Conservation (phyloP, 75 land plant genomes). For the Larix kaempferi region DNA sequence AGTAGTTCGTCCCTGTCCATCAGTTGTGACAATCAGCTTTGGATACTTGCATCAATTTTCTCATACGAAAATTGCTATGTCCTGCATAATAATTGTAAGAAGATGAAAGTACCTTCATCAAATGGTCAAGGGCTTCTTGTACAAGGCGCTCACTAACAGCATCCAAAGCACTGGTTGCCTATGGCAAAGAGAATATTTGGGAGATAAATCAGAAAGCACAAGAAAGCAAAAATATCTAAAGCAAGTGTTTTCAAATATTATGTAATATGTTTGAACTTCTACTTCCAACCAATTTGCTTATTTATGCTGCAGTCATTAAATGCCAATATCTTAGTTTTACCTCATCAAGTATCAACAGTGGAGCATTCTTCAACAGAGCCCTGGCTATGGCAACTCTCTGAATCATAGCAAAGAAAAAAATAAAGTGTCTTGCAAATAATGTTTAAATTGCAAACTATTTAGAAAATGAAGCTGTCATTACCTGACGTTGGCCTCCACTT, state of each 20-base stretch:
- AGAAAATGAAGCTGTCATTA: slow-evolving; percentile 14
- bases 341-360: slow-evolving; percentile 95
- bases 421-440: background rate
- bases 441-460: background rate
- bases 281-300: background rate
- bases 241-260: background rate
- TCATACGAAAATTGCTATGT: background rate
- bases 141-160: slow-evolving; percentile 92
- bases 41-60: background rate
- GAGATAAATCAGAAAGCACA: background rate
- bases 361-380: slow-evolving; percentile 95
- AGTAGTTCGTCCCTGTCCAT: slow-evolving; percentile 75
- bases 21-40: background rate
- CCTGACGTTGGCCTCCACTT: slow-evolving; percentile 99
- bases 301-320: background rate
- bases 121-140: slow-evolving; percentile 78
- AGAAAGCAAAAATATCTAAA: background rate
- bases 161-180: slow-evolving; percentile 99
- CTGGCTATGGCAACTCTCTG: slow-evolving; percentile 98
- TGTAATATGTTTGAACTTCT: background rate
- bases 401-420: slow-evolving; percentile 8
- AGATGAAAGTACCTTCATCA: slow-evolving; percentile 67
- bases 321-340: slow-evolving; percentile 21
- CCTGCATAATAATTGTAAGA: background rate
- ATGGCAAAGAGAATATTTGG: slow-evolving; percentile 1